Evolutionary conservation across 495 filamentous ascomycete genomes (phyloP).

Genomic region (Neurospora sp.): DNA sequence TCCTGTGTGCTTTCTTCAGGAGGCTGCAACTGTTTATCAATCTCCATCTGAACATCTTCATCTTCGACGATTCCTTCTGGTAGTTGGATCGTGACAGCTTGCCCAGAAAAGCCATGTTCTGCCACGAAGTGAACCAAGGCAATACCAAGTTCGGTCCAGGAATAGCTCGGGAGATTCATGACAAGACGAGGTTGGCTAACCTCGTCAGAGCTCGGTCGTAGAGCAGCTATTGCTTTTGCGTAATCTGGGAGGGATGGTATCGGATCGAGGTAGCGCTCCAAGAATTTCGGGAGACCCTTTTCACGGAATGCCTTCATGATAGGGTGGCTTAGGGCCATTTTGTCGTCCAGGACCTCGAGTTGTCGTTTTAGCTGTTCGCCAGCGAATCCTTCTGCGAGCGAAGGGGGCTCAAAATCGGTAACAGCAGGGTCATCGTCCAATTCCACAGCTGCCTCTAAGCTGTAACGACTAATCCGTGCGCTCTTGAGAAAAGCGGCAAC

Average conservation of each 20-base stretch:
- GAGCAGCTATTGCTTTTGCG: constrained; percentile 23
- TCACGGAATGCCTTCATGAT: constrained; percentile 52
- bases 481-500: constrained; percentile 69
- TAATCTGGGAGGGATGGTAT: constrained; percentile 64
- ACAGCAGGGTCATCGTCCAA: constrained; percentile 67
- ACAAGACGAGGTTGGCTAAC: constrained; percentile 44
- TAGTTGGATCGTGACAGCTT: constrained; percentile 24
- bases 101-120: constrained; percentile 21
- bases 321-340: constrained; percentile 56
- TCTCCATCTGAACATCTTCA: constrained; percentile 29
- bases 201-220: constrained; percentile 29
- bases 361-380: constrained; percentile 64
- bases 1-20: constrained; percentile 3
- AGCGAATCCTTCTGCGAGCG: constrained; percentile 77
- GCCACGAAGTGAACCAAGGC: constrained; percentile 24
- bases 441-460: constrained; percentile 83
- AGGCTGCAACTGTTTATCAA: constrained; percentile 24
- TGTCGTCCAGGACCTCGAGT: constrained; percentile 59
- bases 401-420: constrained; percentile 61
- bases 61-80: constrained; percentile 22
- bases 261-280: constrained; percentile 62
- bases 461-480: constrained; percentile 67
- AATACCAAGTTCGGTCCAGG: constrained; percentile 36
- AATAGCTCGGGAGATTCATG: constrained; percentile 19
- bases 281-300: constrained; percentile 49